Evolutionary conservation across 108 stramenopile genomes (phyloP), one percentile per base, ranked within the genome.

Genomic region (Aurantiochytrium sp.): DNA sequence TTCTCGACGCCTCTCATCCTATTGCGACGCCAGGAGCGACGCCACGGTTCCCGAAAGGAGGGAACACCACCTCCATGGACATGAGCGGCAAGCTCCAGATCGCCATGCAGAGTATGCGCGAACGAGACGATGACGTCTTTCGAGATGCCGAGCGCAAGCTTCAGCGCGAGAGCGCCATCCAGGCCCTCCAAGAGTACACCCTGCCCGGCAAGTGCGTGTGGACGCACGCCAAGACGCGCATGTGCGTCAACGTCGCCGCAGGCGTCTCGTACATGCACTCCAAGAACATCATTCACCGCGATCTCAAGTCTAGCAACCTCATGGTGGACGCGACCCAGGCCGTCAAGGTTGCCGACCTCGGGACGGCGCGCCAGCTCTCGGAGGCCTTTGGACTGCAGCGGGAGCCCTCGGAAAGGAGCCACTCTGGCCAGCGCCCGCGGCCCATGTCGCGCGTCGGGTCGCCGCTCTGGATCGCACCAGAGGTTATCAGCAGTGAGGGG

Each of bases 281-380:
- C 0, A 96, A 97, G 27, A 96, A 96, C 88, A 98, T 99, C 45
- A 88, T 99, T 48, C 98, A 99, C 88, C 92, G 98, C 15, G 98
- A 99, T 88, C 91, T 99, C 34, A 98, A 98, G 89, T 97, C 98
- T 52, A 95, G 95, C 0, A 99, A 99, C 90, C 88, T 99, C 50
- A 91, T 99, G 87, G 97, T 99, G 24, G 98, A 99, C 90, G 95
- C 96, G 41, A 99, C 98, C 88, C 98, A 98, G 87, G 98, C 98
- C 89, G 91, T 99, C 68, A 99, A 98, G 90, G 95, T 99, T 37
- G 98, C 98, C 87, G 98, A 99, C 88, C 97, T 99, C 81, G 98
- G 98, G 4, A 93, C 98, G 48, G 97, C 97, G 37, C 94, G 97
- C 52, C 96, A 96, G 45, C 89, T 97, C 41, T 88, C 86, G 22